Conservation (phyloP, 2,329 filamentous ascomycete genomes). For the Aureobasidium sp. region DNA sequence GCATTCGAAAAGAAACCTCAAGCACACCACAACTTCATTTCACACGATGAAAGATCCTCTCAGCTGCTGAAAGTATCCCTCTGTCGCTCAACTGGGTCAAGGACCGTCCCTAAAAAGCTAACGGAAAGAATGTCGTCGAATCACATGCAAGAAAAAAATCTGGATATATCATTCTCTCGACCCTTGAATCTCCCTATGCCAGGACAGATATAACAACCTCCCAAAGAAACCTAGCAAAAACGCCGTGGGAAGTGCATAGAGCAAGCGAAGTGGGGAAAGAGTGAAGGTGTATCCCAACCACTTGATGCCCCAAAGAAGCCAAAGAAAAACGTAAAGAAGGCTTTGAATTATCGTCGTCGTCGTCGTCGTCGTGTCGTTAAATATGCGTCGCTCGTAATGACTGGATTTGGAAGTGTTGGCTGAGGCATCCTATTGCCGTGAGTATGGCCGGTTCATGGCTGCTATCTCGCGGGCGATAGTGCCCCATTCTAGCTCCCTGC, state of each 20-base stretch:
- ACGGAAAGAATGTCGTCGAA: background rate
- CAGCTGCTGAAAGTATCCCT: too few relatives aligned
- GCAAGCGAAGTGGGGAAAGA: background rate
- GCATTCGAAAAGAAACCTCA: too few relatives aligned
- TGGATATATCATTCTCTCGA: background rate
- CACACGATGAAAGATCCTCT: too few relatives aligned
- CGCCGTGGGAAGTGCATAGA: background rate
- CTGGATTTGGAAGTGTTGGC: background rate
- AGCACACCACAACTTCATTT: too few relatives aligned
- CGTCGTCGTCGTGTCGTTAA: conserved; percentile 7
- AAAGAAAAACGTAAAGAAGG: background rate
- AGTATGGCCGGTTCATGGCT: conserved; percentile 91
- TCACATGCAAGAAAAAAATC: background rate
- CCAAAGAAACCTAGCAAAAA: background rate
- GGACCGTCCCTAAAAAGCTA: background rate
- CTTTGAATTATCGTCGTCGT: background rate
- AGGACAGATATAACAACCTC: background rate
- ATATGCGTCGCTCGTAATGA: conserved; percentile 9
- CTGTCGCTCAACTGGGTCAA: background rate
- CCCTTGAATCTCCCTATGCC: background rate
- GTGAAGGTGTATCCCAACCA: background rate
- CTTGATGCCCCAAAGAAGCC: background rate
- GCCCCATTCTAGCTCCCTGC: conserved; percentile 83
- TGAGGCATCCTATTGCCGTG: conserved; percentile 45
- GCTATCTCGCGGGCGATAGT: conserved; percentile 86